These are phyloP conservation scores for Didymella pomorum DNA, from an alignment of 2,329 filamentous ascomycete species.

Conservation along the genomic window DNA sequence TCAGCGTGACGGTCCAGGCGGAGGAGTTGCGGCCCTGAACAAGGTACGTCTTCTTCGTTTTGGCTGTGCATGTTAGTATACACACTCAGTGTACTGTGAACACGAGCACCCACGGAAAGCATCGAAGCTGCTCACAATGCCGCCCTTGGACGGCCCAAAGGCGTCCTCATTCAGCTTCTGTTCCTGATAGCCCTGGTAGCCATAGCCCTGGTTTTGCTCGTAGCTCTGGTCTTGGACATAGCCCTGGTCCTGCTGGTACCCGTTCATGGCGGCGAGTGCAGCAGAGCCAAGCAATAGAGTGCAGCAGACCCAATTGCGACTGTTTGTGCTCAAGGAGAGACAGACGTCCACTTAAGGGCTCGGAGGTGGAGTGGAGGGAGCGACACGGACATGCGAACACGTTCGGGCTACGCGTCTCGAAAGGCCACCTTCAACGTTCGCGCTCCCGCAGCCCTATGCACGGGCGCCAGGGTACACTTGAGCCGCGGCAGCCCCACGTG, in stretches of 20 bases:
- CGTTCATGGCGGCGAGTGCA: slow-evolving; percentile 76
- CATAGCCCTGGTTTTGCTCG: not conserved
- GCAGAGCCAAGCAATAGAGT: too few species aligned
- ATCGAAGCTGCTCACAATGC: slow-evolving; percentile 80
- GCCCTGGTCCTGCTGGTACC: slow-evolving; percentile 59
- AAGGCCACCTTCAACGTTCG: slow-evolving; percentile 46
- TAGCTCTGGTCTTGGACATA: not conserved
- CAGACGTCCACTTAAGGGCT: slow-evolving; percentile 18
- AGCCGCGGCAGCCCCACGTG: slow-evolving; percentile 18
- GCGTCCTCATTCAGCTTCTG: slow-evolving; percentile 76
- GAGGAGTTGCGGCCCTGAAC: slow-evolving; percentile 84
- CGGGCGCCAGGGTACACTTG: not conserved
- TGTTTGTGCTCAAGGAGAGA: slow-evolving; percentile 16
- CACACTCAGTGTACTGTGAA: not conserved
- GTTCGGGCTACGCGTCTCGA: slow-evolving; percentile 27
- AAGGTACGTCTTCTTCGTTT: slow-evolving; percentile 94
- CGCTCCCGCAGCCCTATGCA: slow-evolving; percentile 27
- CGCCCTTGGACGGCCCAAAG: slow-evolving; percentile 75
- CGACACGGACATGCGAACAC: slow-evolving; percentile 10
- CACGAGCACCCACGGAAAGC: slow-evolving; percentile 79
- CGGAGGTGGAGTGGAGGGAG: slow-evolving; percentile 19
- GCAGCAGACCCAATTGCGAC: slow-evolving; percentile 41
- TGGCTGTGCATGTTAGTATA: slow-evolving; percentile 66
- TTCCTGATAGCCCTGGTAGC: slow-evolving; percentile 41
- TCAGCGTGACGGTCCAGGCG: slow-evolving; percentile 89